phyloP scores from a whole-genome alignment of 768 basidiomycete species.

The Leccinellum luteum region DNA sequence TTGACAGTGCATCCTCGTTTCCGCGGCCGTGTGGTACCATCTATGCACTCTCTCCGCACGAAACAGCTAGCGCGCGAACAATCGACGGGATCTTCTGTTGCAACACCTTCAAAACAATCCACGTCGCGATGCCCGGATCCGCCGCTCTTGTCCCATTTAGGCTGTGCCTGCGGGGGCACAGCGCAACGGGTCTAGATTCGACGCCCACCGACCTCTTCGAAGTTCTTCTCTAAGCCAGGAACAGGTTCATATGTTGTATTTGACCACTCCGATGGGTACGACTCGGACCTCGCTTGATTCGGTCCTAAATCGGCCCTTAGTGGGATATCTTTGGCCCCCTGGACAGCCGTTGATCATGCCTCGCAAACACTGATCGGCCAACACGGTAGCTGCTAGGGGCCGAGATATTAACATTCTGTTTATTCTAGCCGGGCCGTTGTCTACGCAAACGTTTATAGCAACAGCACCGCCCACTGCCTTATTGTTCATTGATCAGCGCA shows the following conservation, averaged over 20 bases:
- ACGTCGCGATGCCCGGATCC: background rate
- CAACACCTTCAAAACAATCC: slow-evolving; percentile 2
- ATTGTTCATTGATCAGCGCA: background rate
- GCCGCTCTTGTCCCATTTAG: background rate
- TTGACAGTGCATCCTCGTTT: background rate
- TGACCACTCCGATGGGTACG: background rate
- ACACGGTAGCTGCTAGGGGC: slow-evolving; percentile 8
- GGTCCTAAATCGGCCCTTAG: background rate
- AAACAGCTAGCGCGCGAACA: background rate
- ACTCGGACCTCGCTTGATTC: background rate
- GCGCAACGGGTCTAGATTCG: background rate
- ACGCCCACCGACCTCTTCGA: background rate
- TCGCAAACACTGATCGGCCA: background rate
- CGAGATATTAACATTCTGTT: background rate
- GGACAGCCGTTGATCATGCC: background rate
- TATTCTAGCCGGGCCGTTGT: background rate
- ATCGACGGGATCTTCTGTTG: background rate
- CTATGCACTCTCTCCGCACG: background rate
- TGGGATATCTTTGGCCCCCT: background rate
- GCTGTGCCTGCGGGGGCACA: background rate
- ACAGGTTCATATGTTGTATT: background rate
- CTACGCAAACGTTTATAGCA: background rate
- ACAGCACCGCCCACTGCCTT: background rate
- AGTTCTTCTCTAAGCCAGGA: background rate
- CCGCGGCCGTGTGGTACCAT: background rate